Base-by-base conservation (phyloP, 306 rosid species). In the Cucurbita moschata region DNA sequence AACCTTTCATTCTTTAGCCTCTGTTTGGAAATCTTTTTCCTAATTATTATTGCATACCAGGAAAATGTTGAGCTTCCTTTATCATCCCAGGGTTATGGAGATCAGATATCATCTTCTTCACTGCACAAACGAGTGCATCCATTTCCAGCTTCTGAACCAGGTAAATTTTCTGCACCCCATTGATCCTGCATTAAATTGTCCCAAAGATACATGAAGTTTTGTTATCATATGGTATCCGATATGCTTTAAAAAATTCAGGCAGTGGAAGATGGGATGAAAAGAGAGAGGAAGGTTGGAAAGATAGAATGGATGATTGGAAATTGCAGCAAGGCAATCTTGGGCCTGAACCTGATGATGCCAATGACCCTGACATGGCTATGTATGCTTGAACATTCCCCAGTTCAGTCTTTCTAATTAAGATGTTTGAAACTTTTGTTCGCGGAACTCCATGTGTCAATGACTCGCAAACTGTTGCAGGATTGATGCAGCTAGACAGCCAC, bases 401-500 rank as follows among this genome's bases (percentile, higher is more conserved):
- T 50, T 37, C 61, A 26, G 26, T 26, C 43, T 74, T 4, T 4
- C 30, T 46, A 59, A 11, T 49, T 16, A 16, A 5, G n/a, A n/a
- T 42, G 35, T 18, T 40, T 64, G 9, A 9, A 44, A 60, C 18
- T 75, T 47, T 46, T 60, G n/a, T 4, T 38, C 1, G 12, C 47
- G 55, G 5, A 69, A 49, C 12, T 50, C 44, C 3, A 69, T 58
- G 56, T 56, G 23, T 38, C 19, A 21, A 57, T 12, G 14, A 75
- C 50, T 47, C 67, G 39, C 37, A 73, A 55, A 60, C 58, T 72
- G 79, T 13, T 86, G 85, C 85, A 93, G 98, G 96, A 69, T 82
- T 6, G 98, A 93, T 82, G 98, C 87, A 81, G 86, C 96, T 58
- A 88, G 98, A 76, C 98, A 93, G 69, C 98, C 98, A 56, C 78